phyloP scores from a whole-genome alignment of 2,329 filamentous ascomycete species.

The Aureobasidium pullulans region DNA sequence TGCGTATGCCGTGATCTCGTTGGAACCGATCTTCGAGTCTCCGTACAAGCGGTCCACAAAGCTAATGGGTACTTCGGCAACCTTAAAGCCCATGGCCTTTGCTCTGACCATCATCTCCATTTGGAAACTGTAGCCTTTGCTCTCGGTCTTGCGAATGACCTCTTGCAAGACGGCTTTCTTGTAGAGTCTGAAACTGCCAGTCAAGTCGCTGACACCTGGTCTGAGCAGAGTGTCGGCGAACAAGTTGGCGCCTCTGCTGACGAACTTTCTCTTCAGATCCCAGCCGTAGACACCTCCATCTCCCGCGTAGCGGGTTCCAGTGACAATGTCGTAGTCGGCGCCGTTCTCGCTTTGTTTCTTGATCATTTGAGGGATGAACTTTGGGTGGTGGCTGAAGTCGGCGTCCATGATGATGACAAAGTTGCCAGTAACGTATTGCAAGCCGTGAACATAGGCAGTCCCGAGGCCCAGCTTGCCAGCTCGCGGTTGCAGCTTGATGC shows the following conservation, averaged over 20 bases:
- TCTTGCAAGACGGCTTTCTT: constrained; percentile 84
- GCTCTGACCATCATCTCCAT: constrained; percentile 99
- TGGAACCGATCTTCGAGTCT: constrained; percentile 86
- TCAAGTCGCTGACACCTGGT: constrained; percentile 91
- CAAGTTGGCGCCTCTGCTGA: constrained; percentile 81
- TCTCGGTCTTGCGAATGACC: constrained; percentile 84
- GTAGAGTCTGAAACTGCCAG: constrained; percentile 89
- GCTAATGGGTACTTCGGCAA: constrained; percentile 90
- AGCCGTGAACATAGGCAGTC: constrained; percentile 90
- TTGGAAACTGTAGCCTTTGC: constrained; percentile 97
- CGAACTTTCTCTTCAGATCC: constrained; percentile 76
- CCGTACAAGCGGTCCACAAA: constrained; percentile 96
- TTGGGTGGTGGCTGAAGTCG: constrained; percentile 98
- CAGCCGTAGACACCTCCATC: constrained; percentile 84
- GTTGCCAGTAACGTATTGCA: constrained; percentile 85
- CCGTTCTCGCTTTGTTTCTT: constrained; percentile 65
- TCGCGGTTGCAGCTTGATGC: constrained; percentile 78
- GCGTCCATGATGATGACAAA: constrained; percentile 99
- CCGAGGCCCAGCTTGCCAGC: constrained; percentile 94
- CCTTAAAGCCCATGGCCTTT: constrained; percentile 89
- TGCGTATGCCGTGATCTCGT: constrained; percentile 94
- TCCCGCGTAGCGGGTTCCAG: constrained; percentile 87
- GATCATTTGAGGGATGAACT: constrained; percentile 96
- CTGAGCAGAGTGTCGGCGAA: constrained; percentile 91
- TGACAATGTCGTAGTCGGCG: constrained; percentile 90